Percentiles rank a stretch among this genome's conserved stretches.
These are phyloP conservation scores for Scheffersomyces lignicola DNA, from an alignment of 1,139 yeast genomes.

Conservation along the genomic window DNA sequence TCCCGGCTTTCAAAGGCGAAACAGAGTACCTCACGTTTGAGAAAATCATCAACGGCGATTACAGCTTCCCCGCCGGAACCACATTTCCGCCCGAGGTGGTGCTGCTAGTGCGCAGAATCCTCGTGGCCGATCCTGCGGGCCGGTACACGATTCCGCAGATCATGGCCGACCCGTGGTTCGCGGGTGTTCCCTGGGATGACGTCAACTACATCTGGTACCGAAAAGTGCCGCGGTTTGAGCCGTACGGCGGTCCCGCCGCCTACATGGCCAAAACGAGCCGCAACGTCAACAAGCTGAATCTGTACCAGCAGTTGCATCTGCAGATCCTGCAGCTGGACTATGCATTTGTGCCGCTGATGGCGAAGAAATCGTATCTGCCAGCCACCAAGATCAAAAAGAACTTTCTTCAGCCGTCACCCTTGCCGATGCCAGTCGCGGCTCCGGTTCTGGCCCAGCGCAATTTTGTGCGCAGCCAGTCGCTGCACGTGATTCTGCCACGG, in stretches of 20 bases:
- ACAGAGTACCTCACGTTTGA: slow-evolving; percentile 95
- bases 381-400: slow-evolving; percentile 33
- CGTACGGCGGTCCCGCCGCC: slow-evolving; percentile 37
- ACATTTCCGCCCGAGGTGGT: slow-evolving; percentile 62
- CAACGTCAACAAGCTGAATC: slow-evolving; percentile 37
- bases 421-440: slow-evolving; percentile 4
- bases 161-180: slow-evolving; percentile 40
- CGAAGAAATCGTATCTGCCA: slow-evolving; percentile 33
- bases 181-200: slow-evolving; percentile 44
- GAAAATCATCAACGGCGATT: slow-evolving; percentile 82
- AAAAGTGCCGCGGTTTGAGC: slow-evolving; percentile 49
- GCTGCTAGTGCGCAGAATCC: slow-evolving; percentile 66
- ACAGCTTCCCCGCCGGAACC: slow-evolving; percentile 75
- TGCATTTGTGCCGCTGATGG: slow-evolving; percentile 31
- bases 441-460: too few relatives aligned
- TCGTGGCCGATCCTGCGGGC: slow-evolving; percentile 47
- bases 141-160: slow-evolving; percentile 37
- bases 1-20: slow-evolving; percentile 95
- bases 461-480: too few relatives aligned
- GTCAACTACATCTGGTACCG: slow-evolving; percentile 43
- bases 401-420: slow-evolving; percentile 7
- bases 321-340: slow-evolving; percentile 41
- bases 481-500: too few relatives aligned
- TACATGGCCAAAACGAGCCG: slow-evolving; percentile 39
- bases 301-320: slow-evolving; percentile 44